phyloP scores from a whole-genome alignment of 2,329 filamentous ascomycete species.

The Colletotrichum cuscutae region DNA sequence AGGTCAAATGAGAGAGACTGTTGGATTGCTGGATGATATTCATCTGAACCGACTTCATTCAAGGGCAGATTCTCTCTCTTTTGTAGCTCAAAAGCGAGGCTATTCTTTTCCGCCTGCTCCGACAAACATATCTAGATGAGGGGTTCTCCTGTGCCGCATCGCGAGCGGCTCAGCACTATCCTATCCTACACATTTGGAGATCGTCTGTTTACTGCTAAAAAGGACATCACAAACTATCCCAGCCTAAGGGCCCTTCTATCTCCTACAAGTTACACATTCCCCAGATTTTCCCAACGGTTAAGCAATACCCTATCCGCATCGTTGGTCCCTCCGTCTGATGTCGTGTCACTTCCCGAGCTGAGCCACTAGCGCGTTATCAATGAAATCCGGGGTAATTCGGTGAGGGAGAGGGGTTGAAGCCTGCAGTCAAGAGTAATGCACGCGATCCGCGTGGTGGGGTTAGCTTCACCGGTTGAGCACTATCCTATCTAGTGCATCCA shows the following conservation, averaged over 20 bases:
- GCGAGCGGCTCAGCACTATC: conserved; percentile 6
- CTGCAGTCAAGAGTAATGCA: neutral
- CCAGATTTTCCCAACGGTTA: neutral
- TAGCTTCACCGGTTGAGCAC: conserved; percentile 5
- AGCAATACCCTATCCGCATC: conserved; percentile 12
- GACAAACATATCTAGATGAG: neutral
- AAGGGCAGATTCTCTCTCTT: neutral
- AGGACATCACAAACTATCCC: neutral
- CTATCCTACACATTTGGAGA: neutral
- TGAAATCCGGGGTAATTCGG: neutral
- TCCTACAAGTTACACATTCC: neutral
- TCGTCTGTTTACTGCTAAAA: neutral
- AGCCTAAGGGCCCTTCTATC: neutral
- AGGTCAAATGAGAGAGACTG: neutral
- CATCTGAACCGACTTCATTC: neutral
- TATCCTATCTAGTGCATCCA: conserved; percentile 16
- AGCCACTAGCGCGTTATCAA: neutral
- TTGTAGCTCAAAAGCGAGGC: neutral
- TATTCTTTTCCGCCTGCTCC: neutral
- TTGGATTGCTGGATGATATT: neutral
- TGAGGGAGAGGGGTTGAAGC: neutral
- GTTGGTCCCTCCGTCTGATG: neutral
- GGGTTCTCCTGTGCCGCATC: neutral
- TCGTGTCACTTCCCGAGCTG: neutral
- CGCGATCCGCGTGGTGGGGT: neutral